Conservation (phyloP, 2,329 filamentous ascomycete genomes). For the Botryotinia calthae region DNA sequence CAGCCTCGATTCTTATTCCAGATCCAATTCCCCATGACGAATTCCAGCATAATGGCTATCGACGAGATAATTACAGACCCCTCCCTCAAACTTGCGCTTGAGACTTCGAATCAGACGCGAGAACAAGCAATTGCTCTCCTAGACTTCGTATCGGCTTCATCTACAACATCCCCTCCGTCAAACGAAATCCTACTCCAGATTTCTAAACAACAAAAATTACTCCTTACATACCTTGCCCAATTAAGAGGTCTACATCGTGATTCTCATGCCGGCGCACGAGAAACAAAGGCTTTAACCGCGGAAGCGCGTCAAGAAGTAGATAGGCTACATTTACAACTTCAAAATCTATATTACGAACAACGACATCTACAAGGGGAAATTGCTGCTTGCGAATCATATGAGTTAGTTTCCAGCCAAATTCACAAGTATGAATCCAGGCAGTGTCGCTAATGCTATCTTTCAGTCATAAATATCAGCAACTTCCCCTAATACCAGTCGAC, state of each 20-base stretch:
- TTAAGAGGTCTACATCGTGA: conserved; percentile 80
- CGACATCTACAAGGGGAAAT: conserved; percentile 89
- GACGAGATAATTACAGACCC: conserved; percentile 61
- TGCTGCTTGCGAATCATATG: conserved; percentile 81
- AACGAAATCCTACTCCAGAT: conserved; percentile 56
- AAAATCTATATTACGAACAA: conserved; percentile 97
- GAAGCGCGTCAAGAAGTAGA: conserved; percentile 91
- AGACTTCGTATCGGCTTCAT: conserved; percentile 56
- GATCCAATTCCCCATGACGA: background rate
- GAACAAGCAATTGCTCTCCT: conserved; percentile 68
- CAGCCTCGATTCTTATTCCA: background rate
- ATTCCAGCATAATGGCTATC: conserved; percentile 49
- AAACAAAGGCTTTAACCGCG: conserved; percentile 82
- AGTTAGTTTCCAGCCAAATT: conserved; percentile 58
- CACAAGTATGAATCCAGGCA: background rate
- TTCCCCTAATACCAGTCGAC: conserved; percentile 80
- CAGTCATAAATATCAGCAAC: conserved; percentile 81
- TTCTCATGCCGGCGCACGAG: conserved; percentile 75
- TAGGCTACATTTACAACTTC: conserved; percentile 82
- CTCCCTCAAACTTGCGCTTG: conserved; percentile 64
- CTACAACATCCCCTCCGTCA: conserved; percentile 44
- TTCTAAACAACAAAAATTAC: conserved; percentile 73
- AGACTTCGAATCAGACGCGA: conserved; percentile 70
- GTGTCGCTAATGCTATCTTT: conserved; percentile 7
- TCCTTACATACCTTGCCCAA: conserved; percentile 75